Evolutionary conservation across 768 basidiomycete species (phyloP).

Genomic region (Boletus reticulatus): DNA sequence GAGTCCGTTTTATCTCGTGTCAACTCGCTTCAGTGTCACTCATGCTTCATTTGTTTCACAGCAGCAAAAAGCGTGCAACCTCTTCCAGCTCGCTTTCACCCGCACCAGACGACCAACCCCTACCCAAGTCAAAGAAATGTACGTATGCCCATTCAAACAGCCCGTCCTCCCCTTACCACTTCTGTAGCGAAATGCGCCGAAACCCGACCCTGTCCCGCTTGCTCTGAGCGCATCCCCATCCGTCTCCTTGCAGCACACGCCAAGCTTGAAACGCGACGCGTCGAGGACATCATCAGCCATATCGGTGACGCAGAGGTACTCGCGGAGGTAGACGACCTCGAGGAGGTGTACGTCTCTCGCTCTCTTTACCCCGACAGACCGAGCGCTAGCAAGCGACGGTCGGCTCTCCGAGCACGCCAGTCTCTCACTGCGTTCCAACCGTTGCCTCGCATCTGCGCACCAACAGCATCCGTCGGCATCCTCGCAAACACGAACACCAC

Average conservation of each 20-base stretch:
- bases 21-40: not conserved
- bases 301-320: constrained; percentile 61
- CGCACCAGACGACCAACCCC: constrained; percentile 25
- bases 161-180: not conserved
- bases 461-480: constrained; percentile 13
- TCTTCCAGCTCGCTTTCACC: constrained; percentile 35
- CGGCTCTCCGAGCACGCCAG: constrained; percentile 44
- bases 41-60: constrained; percentile 5
- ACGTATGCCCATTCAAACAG: constrained; percentile 18
- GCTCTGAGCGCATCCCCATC: constrained; percentile 67
- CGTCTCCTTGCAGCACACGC: constrained; percentile 67
- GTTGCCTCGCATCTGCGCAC: constrained; percentile 24
- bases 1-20: constrained; percentile 25
- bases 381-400: constrained; percentile 33
- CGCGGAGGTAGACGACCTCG: constrained; percentile 45
- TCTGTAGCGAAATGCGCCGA: constrained; percentile 66
- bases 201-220: constrained; percentile 73
- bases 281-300: constrained; percentile 62
- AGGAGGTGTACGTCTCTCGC: constrained; percentile 48
- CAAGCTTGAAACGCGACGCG: constrained; percentile 63
- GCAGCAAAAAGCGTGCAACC: constrained; percentile 49
- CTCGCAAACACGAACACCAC: constrained; percentile 23
- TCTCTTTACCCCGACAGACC: constrained; percentile 11
- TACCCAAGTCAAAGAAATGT: constrained; percentile 50
- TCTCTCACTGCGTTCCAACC: constrained; percentile 32